Base-by-base conservation (phyloP, 108 stramenopile species). In the Cyclotella atomus region DNA sequence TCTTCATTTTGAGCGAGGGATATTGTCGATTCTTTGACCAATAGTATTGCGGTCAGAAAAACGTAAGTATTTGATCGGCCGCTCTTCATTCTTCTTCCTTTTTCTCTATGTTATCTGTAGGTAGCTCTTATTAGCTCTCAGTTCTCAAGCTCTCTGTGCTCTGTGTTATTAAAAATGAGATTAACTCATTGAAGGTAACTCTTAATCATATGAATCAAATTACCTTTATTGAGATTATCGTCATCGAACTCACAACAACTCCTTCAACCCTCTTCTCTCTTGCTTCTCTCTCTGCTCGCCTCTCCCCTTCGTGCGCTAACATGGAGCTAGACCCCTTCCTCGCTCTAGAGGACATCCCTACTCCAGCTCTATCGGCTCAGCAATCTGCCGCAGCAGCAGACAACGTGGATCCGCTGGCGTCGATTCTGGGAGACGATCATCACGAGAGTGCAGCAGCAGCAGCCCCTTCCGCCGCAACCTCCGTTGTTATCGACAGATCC, bases 251-350 rank as follows among this genome's bases (percentile, higher is more conserved):
- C 38, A 41, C n/a, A n/a, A n/a, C n/a, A n/a, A n/a, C n/a, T n/a
- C 7, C 38, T 12, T 41, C 38, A 41, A 41, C 38, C 38, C 38
- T 41, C 9, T 41, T 12, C 38, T 12, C 9, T 12, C 38, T 12
- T 41, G 9, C 38, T 9, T 41, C 38, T 12, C 38, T n/a, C n/a
- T n/a, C n/a, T n/a, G n/a, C n/a, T n/a, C n/a, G n/a, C n/a, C n/a
- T n/a, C 7, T 41, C 38, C 12, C 38, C 7, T 17, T 27, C 45
- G 7, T 30, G 16, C 10, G 7, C 0, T 4, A 60, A 21, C 68
- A 62, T 62, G 67, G 76, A 68, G 67, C 67, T 69, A 17, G 76
- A 68, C 68, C 76, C 76, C 9, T 62, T 61, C 68, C 60, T 69
- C 35, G 67, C 76, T 60, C 32, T 73, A 50, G 73, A 73, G n/a